phyloP scores from a whole-genome alignment of 257 asterid genomes.

The Gardenia jasminoides region DNA sequence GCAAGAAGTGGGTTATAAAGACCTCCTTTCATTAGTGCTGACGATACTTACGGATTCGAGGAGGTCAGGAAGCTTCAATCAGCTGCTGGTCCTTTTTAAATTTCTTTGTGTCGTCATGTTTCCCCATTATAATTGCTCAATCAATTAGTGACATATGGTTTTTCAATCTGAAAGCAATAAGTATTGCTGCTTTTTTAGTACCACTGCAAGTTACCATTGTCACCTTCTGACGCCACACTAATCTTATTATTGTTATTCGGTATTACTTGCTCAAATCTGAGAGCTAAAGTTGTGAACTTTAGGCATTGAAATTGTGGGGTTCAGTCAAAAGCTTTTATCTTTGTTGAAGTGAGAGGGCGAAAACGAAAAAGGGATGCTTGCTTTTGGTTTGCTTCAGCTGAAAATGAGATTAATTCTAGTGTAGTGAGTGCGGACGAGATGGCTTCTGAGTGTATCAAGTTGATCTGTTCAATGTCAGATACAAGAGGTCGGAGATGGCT shows the following conservation, averaged over 20 bases:
- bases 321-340: constrained; percentile 2
- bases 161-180: constrained; percentile 10
- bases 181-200: constrained; percentile 16
- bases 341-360: constrained; percentile 9
- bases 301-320: constrained; percentile 4
- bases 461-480: constrained; percentile 42
- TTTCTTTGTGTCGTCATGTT: constrained; percentile 41
- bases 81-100: constrained; percentile 3
- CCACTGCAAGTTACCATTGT: background rate
- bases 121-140: constrained; percentile 31
- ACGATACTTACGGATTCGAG: constrained; percentile 46
- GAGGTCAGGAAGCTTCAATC: constrained; percentile 61
- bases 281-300: constrained; percentile 13
- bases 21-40: constrained; percentile 23
- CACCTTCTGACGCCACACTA: background rate
- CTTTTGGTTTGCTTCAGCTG: constrained; percentile 17
- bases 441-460: constrained; percentile 25
- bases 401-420: constrained; percentile 25
- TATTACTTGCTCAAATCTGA: constrained; percentile 13
- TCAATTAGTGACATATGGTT: constrained; percentile 18
- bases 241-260: too few species aligned
- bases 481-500: constrained; percentile 36
- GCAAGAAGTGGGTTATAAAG: constrained; percentile 42
- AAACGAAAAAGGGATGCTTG: constrained; percentile 10
- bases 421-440: background rate